phyloP scores from a whole-genome alignment of 306 rosid species.

The Boehmeria nivea region DNA sequence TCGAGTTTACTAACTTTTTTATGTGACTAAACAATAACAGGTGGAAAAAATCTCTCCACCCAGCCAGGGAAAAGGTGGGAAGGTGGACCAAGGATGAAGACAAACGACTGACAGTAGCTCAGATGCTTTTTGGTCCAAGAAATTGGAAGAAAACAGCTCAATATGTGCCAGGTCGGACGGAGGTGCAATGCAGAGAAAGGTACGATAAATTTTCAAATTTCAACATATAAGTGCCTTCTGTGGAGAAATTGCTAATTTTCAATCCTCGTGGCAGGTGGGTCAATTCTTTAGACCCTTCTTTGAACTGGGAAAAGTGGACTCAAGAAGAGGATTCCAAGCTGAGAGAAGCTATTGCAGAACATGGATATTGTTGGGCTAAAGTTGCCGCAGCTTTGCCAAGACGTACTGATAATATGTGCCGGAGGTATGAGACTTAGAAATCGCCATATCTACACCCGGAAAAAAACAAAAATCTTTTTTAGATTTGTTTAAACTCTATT shows the following conservation, averaged over 20 bases:
- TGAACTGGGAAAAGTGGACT: slow-evolving; percentile 75
- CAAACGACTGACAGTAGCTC: slow-evolving; percentile 69
- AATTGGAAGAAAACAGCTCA: slow-evolving; percentile 81
- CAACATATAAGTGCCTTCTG: too few relatives aligned
- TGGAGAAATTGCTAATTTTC: slow-evolving; percentile 12
- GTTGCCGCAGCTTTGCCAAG: slow-evolving; percentile 74
- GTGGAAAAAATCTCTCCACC: slow-evolving; percentile 84
- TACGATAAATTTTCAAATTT: slow-evolving; percentile 24
- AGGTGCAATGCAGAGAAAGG: slow-evolving; percentile 97
- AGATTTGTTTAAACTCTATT: too few relatives aligned
- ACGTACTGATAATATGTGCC: slow-evolving; percentile 89
- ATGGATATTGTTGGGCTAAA: slow-evolving; percentile 89
- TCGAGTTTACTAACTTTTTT: too few relatives aligned
- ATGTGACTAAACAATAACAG: slow-evolving; percentile 26
- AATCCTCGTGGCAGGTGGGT: slow-evolving; percentile 61
- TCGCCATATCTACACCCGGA: too few relatives aligned
- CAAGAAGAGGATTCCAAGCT: slow-evolving; percentile 77
- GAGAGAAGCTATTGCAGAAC: slow-evolving; percentile 58
- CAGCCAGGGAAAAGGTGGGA: slow-evolving; percentile 61
- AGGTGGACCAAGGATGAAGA: slow-evolving; percentile 71
- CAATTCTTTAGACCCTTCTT: slow-evolving; percentile 73
- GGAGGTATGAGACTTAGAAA: slow-evolving; percentile 49
- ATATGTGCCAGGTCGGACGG: slow-evolving; percentile 81
- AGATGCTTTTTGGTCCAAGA: slow-evolving; percentile 79
- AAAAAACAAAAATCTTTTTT: too few relatives aligned